Evolutionary conservation across 768 basidiomycete species (phyloP).

Genomic region (Dentipellis sp.): DNA sequence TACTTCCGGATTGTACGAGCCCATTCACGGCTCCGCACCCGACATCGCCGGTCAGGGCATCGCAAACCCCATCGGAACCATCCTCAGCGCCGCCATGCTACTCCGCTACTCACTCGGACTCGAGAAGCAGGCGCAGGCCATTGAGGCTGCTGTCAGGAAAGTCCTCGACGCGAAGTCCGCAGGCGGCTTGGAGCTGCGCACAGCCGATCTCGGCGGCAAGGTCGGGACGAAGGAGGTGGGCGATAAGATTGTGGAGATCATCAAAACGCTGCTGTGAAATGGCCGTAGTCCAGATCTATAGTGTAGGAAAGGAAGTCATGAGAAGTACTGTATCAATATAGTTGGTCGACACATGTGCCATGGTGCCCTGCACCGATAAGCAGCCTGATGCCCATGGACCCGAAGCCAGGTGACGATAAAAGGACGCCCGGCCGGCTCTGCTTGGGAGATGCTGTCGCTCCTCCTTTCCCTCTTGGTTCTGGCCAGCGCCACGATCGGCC

Average conservation of each 20-base stretch:
- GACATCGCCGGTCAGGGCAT: conserved; percentile 93
- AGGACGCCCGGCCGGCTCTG: too few species aligned
- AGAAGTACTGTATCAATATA: not conserved
- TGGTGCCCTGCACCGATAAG: not conserved
- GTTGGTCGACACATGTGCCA: not conserved
- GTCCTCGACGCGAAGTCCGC: conserved; percentile 62
- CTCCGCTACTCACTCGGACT: conserved; percentile 91
- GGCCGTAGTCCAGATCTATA: not conserved
- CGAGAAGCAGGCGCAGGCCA: conserved; percentile 72
- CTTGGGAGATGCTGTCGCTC: too few species aligned
- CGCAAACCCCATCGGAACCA: conserved; percentile 92
- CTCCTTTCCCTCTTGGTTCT: too few species aligned
- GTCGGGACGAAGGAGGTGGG: conserved; percentile 74
- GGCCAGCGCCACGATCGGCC: not conserved
- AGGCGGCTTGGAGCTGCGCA: conserved; percentile 75
- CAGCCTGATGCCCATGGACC: not conserved
- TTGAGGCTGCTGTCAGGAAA: conserved; percentile 87
- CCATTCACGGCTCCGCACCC: conserved; percentile 92
- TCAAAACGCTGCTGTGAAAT: conserved; percentile 45
- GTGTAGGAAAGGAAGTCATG: not conserved
- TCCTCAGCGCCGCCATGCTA: conserved; percentile 89
- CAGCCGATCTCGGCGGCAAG: conserved; percentile 81
- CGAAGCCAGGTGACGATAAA: too few species aligned
- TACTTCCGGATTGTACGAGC: conserved; percentile 89
- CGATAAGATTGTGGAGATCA: conserved; percentile 66